Conservation (phyloP, 768 basidiomycete genomes). For the Sarcomyxa edulis region DNA sequence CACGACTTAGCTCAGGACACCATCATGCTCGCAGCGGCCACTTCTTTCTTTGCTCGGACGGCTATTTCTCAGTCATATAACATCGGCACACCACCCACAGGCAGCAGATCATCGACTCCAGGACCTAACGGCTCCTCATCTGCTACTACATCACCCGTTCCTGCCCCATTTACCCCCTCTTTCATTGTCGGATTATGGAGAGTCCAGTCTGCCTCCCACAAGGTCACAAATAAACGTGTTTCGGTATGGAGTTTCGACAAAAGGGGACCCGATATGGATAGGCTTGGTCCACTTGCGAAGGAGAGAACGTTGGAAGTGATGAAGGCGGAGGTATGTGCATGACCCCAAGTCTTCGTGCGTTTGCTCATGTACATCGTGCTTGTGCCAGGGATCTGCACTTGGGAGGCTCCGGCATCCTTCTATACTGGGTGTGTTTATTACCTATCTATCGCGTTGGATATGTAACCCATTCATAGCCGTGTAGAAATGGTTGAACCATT, state of each 20-base stretch:
- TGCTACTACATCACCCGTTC: constrained; percentile 24
- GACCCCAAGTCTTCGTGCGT: constrained; percentile 4
- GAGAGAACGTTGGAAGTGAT: constrained; percentile 80
- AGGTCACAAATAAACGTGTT: constrained; percentile 85
- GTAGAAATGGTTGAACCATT: constrained; percentile 96
- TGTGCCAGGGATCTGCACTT: constrained; percentile 69
- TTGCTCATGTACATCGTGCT: constrained; percentile 4
- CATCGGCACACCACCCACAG: constrained; percentile 40
- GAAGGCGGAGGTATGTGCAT: constrained; percentile 75
- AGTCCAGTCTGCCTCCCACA: constrained; percentile 82
- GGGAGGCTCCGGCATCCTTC: constrained; percentile 89
- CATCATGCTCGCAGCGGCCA: constrained; percentile 74
- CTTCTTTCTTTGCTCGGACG: constrained; percentile 77
- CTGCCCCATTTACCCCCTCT: constrained; percentile 41
- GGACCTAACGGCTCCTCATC: constrained; percentile 24
- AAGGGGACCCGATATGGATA: constrained; percentile 65
- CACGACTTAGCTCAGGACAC: no score
- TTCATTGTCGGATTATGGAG: constrained; percentile 85
- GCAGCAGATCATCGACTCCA: constrained; percentile 47
- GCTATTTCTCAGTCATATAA: constrained; percentile 79
- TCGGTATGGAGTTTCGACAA: constrained; percentile 94
- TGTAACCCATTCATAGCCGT: constrained; percentile 8
- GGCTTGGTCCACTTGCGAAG: constrained; percentile 53
- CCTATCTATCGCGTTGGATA: not conserved
- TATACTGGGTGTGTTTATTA: constrained; percentile 58